Evolutionary conservation across 768 basidiomycete genomes (phyloP).

Genomic region (Phylloporus arenicola): DNA sequence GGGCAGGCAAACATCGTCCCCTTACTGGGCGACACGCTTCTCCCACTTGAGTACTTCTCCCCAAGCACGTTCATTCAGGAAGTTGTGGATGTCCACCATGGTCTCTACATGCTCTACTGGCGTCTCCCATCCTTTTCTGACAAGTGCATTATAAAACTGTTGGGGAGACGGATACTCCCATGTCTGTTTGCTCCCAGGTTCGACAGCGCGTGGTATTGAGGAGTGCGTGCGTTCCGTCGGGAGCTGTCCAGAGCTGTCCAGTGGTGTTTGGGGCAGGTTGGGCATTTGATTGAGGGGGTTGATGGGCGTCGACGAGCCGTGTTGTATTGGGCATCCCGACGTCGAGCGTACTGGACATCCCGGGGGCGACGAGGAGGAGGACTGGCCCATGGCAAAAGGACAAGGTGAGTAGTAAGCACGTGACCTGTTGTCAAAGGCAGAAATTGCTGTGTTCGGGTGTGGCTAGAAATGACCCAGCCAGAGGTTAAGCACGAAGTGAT

Average conservation of each 20-base stretch:
- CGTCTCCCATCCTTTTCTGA: slow-evolving; percentile 95
- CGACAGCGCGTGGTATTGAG: slow-evolving; percentile 72
- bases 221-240: slow-evolving; percentile 74
- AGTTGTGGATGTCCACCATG: slow-evolving; percentile 99
- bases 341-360: slow-evolving; percentile 10
- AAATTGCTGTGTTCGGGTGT: background rate
- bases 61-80: slow-evolving; percentile 96
- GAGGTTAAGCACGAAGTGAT: slow-evolving; percentile 15
- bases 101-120: slow-evolving; percentile 93
- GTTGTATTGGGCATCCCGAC: slow-evolving; percentile 41
- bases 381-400: slow-evolving; percentile 14
- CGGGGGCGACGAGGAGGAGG: slow-evolving; percentile 11
- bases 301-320: slow-evolving; percentile 44
- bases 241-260: slow-evolving; percentile 51
- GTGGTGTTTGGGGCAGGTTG: slow-evolving; percentile 59
- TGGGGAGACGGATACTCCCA: slow-evolving; percentile 99
- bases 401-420: slow-evolving; percentile 2
- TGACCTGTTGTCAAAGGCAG: slow-evolving; percentile 1
- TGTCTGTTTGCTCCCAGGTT: slow-evolving; percentile 24
- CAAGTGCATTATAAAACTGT: slow-evolving; percentile 96
- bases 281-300: slow-evolving; percentile 89
- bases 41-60: slow-evolving; percentile 93
- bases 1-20: background rate
- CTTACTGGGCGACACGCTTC: slow-evolving; percentile 40
- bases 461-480: background rate